Base-by-base conservation (phyloP, 176 grass and related monocot genomes). In the Miscanthus lutarioriparius region DNA sequence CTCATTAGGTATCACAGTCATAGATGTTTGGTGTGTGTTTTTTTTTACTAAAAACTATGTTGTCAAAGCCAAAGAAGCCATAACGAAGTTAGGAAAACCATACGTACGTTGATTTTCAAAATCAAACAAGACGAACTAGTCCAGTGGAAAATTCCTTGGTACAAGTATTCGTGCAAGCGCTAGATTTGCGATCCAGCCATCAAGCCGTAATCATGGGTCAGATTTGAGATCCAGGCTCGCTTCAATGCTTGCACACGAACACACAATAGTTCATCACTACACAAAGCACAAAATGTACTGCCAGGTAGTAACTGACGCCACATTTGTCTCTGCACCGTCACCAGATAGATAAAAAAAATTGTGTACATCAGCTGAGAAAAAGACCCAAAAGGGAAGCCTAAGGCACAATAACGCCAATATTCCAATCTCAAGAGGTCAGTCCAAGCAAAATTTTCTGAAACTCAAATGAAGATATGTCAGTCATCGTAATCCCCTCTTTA, bases 401-500 rank as follows among this genome's bases (percentile, higher is more conserved):
- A 16, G 65, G 2, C 16, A 82, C 35, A 65, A 30, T 20, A 43
- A 78, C 6, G n/a, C 15, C 35, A 17, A 22, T 36, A 59, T 71
- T 81, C 38, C 8, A 35, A 56, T 35, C 8, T 56, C 25, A 59
- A 23, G 20, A 61, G 4, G 41, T 41, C 64, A 64, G 78, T 35
- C 41, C 45, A 65, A 25, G 73, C 72, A 82, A 56, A 79, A 76
- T 0, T 25, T 65, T 63, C 69, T 48, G 0, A 25, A 54, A 68
- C 23, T 58, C 67, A 44, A 9, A 40, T 54, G 10, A 12, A 28
- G 66, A 67, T 44, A 81, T 65, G 74, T 86, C 73, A 82, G 73
- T 56, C 6, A 56, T 66, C 51, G 36, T 48, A 86, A 49, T 25
- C 5, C 48, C 77, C 28, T 16, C 11, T 14, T 30, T 8, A 48